Conservation (phyloP, 2,329 filamentous ascomycete genomes). For the Alternaria metachromatica region DNA sequence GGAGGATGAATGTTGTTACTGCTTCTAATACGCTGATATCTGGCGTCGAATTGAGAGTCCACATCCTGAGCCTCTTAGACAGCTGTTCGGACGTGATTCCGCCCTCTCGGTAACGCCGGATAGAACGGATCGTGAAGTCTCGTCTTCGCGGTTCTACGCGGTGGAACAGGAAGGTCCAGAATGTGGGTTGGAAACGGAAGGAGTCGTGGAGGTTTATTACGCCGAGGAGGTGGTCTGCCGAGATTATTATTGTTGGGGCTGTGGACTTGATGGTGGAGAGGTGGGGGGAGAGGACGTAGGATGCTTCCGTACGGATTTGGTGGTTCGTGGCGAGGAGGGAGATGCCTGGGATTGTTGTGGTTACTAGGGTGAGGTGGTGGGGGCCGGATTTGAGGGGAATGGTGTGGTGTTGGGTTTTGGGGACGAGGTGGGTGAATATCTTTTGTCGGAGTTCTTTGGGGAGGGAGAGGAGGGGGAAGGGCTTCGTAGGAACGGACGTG, state of each 20-base stretch:
- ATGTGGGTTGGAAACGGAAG: background rate
- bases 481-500: background rate
- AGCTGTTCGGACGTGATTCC: background rate
- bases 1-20: conserved; percentile 3
- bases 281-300: background rate
- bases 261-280: background rate
- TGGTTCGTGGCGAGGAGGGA: conserved; percentile 4
- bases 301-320: conserved; percentile 4
- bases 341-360: conserved; percentile 1
- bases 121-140: background rate
- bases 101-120: background rate
- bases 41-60: background rate
- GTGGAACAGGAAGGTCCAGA: background rate
- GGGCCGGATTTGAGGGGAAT: background rate
- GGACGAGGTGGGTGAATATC: conserved; percentile 7
- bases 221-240: background rate
- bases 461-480: conserved; percentile 11
- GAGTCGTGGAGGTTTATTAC: background rate
- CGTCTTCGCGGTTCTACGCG: background rate
- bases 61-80: background rate
- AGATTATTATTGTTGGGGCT: background rate
- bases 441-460: conserved; percentile 14
- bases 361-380: conserved; percentile 8
- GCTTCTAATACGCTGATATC: background rate
- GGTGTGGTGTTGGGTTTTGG: background rate